phyloP scores from a whole-genome alignment of 257 asterid species.

The Solanum bulbocastanum region DNA sequence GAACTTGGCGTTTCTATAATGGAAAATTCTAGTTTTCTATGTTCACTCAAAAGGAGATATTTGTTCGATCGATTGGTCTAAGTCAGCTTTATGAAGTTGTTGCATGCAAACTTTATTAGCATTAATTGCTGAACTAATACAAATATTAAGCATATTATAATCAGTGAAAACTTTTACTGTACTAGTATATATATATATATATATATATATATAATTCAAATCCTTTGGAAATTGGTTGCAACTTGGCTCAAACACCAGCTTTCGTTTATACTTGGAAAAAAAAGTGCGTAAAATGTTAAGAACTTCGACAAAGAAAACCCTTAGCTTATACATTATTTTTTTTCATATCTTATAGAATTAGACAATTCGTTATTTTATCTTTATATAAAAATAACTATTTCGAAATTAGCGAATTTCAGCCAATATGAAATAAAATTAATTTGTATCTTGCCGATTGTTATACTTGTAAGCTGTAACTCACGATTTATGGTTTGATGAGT shows the following conservation, averaged over 20 bases:
- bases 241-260: not conserved
- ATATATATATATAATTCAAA: not conserved
- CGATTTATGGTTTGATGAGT: not conserved
- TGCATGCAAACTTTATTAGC: not conserved
- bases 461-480: not conserved
- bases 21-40: not conserved
- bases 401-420: not conserved
- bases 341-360: not conserved
- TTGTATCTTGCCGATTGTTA: not conserved
- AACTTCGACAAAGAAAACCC: not conserved
- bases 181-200: not conserved
- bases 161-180: no score
- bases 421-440: not conserved
- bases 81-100: not conserved
- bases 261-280: not conserved
- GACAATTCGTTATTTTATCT: not conserved
- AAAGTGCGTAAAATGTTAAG: no score
- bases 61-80: not conserved
- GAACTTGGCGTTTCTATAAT: not conserved
- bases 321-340: not conserved
- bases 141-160: not conserved
- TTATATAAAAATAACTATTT: no score
- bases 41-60: not conserved
- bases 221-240: not conserved
- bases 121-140: not conserved